Evolutionary conservation across 495 filamentous ascomycete genomes (phyloP).

Genomic region (Glonium stellatum): DNA sequence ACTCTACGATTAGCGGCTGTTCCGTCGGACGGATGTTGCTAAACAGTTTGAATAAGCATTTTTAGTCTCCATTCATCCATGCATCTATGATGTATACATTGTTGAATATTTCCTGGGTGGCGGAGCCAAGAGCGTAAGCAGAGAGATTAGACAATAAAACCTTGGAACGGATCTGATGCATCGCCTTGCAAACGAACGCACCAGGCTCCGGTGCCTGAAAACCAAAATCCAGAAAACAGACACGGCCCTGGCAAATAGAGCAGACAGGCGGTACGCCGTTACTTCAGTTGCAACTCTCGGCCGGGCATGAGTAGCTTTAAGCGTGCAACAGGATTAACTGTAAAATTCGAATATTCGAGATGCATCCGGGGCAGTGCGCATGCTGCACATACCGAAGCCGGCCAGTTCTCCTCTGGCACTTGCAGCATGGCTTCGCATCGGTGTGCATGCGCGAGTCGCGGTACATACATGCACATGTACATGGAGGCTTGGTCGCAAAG

Average conservation of each 20-base stretch:
- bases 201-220: too few species aligned
- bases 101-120: too few species aligned
- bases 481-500: not conserved
- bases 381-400: not conserved
- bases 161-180: too few species aligned
- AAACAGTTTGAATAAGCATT: too few species aligned
- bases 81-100: too few species aligned
- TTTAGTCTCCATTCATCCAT: too few species aligned
- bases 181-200: too few species aligned
- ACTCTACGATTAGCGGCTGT: too few species aligned
- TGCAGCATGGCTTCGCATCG: not conserved
- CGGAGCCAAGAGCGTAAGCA: too few species aligned
- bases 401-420: not conserved
- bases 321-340: not conserved
- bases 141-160: too few species aligned
- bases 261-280: not conserved
- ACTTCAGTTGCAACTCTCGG: not conserved
- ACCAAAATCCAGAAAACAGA: not conserved
- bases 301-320: not conserved
- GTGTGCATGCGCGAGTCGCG: not conserved
- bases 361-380: not conserved
- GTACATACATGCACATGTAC: not conserved
- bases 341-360: not conserved
- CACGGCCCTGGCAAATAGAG: not conserved
- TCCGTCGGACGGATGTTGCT: too few species aligned